phyloP scores from a whole-genome alignment of 805 yeast genomes.

The Kuraishia ogatae region DNA sequence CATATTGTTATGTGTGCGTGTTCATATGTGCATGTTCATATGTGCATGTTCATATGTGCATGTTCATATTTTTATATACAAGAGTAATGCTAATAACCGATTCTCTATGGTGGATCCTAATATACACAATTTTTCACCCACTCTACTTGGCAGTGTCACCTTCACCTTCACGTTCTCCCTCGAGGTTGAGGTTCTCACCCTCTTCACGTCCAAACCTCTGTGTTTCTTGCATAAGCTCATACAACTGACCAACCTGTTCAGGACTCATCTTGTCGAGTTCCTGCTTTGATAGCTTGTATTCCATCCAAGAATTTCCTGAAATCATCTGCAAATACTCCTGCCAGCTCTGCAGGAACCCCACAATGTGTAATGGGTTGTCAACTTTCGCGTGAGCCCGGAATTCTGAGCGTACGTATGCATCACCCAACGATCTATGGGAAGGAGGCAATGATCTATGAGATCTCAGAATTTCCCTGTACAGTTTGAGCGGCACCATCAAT shows the following conservation, averaged over 20 bases:
- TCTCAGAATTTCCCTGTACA: conserved; percentile 74
- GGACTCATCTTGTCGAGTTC: conserved; percentile 80
- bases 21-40: too few relatives aligned
- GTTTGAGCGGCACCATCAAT: conserved; percentile 70
- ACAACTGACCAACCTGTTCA: conserved; percentile 79
- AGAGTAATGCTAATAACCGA: too few relatives aligned
- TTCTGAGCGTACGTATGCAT: conserved; percentile 81
- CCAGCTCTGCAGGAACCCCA: conserved; percentile 93
- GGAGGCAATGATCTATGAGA: conserved; percentile 68
- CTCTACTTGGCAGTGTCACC: not conserved
- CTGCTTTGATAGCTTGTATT: conserved; percentile 49
- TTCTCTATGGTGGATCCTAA: too few relatives aligned
- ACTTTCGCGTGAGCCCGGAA: conserved; percentile 74
- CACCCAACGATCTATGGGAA: conserved; percentile 74
- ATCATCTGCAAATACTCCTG: conserved; percentile 68
- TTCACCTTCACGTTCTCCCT: too few relatives aligned
- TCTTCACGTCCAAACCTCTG: conserved; percentile 16
- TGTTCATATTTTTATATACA: too few relatives aligned
- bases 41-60: too few relatives aligned
- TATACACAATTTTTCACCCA: not conserved
- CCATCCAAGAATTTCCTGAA: conserved; percentile 55
- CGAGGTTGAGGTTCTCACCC: not conserved
- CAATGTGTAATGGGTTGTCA: conserved; percentile 88
- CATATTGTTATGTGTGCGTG: too few relatives aligned
- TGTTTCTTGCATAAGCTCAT: conserved; percentile 74